These are phyloP conservation scores for Phellopilus nigrolimitatus DNA, from an alignment of 1,284 basidiomycete genomes.

Conservation along the genomic window DNA sequence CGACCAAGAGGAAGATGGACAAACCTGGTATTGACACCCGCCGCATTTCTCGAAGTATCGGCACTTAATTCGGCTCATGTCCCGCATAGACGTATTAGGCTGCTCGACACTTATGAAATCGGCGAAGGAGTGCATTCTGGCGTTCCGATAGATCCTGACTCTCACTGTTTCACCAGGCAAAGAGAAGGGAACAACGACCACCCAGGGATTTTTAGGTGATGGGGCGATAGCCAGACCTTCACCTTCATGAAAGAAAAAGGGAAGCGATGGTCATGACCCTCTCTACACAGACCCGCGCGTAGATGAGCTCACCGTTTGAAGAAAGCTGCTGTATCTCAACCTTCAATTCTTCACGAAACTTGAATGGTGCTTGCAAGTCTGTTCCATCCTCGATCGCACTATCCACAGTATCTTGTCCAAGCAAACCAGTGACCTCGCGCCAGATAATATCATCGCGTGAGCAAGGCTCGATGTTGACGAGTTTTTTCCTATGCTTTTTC, in stretches of 20 bases:
- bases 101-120: slow-evolving; percentile 69
- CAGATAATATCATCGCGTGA: slow-evolving; percentile 73
- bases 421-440: slow-evolving; percentile 62
- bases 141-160: slow-evolving; percentile 63
- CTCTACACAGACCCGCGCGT: slow-evolving; percentile 1
- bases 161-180: slow-evolving; percentile 78
- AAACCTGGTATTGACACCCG: slow-evolving; percentile 74
- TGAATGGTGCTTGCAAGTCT: slow-evolving; percentile 59
- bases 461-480: slow-evolving; percentile 52
- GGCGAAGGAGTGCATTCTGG: slow-evolving; percentile 67
- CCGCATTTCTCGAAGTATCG: slow-evolving; percentile 84
- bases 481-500: slow-evolving; percentile 24
- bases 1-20: slow-evolving; percentile 8
- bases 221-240: slow-evolving; percentile 62
- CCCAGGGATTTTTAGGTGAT: slow-evolving; percentile 58
- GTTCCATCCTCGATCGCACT: slow-evolving; percentile 42
- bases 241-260: slow-evolving; percentile 40
- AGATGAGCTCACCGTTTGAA: slow-evolving; percentile 52
- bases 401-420: slow-evolving; percentile 59
- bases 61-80: slow-evolving; percentile 65
- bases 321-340: slow-evolving; percentile 59
- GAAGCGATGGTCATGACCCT: neutral
- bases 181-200: slow-evolving; percentile 76
- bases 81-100: slow-evolving; percentile 62
- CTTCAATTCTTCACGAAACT: slow-evolving; percentile 57